Evolutionary conservation across 2,329 filamentous ascomycete species (phyloP), one percentile per base, ranked within the genome.

Genomic region (Rhynchosporium secalis): DNA sequence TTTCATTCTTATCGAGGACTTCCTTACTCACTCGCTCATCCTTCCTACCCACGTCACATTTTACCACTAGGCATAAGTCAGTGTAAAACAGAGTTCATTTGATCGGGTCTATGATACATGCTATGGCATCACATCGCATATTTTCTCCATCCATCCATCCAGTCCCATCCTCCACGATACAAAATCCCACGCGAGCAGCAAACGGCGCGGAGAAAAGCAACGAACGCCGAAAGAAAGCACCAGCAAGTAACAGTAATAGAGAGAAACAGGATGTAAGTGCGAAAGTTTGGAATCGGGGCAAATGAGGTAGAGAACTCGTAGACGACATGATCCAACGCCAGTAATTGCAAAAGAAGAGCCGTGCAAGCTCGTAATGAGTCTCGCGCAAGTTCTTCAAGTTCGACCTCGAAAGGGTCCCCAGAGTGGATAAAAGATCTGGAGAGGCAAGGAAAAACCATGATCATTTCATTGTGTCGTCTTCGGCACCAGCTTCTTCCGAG

Each of bases 401-500:
- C 7, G 3, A 43, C 3, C 40, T 29, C 31, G 49, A 52, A 12
- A 4, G 20, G 33, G 33, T 2, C 1, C 9, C 33, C 36, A 54
- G 36, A 20, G 38, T 8, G 26, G n/a, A 20, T 41, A 41, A 2
- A 20, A 54, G 15, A 13, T 28, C 38, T 10, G 49, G 12, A 29
- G 41, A 47, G 26, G 49, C 38, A 31, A 31, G 5, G 43, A 3
- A 28, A n/a, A n/a, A 43, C 4, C n/a, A 46, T 15, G 28, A 59
- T 29, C 51, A 20, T 26, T 20, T 46, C 57, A 52, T 52, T n/a
- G 36, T 3, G 13, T 51, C 46, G 20, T 47, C 33, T 38, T 59
- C 38, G n/a, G 47, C 62, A 20, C 20, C 20, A 31, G 60, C 46
- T 20, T 49, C 58, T 57, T 68, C 67, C 41, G 29, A 40, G 8